Evolutionary conservation across 2,329 filamentous ascomycete species (phyloP), one percentile per base, ranked within the genome.

Genomic region (Apiospora aurea): DNA sequence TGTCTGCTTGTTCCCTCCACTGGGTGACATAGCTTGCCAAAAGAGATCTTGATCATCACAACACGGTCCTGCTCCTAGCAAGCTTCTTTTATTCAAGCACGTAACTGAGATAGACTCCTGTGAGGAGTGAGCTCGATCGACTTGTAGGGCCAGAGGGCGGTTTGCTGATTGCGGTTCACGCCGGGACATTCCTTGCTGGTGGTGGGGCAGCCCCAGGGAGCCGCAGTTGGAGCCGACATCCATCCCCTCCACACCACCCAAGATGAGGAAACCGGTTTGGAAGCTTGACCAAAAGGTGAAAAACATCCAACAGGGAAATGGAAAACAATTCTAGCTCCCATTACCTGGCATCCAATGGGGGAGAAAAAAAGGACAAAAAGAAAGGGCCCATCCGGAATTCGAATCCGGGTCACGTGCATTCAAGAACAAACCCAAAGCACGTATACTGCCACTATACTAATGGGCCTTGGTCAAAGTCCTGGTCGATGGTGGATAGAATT

Each of bases 391-490:
- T 46, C 66, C 66, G 66, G 41, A 47, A 68, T 68, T 68, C 66
- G 66, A 68, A 68, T 47, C 41, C 66, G 66, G 66, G 66, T 68
- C 66, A 68, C 66, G 66, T 68, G 66, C 66, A 68, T 29, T 68
- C 47, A 10, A 68, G 66, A 47, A 29, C 24, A 46, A 47, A 68
- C 66, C 66, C 66, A 68, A 68, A 68, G 66, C 66, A 68, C 66
- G 66, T 68, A 68, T 68, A 68, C 66, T 68, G 66, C 66, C 66
- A 68, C 66, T 68, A 68, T 68, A 68, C 66, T 68, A 68, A 46
- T 47, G 66, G 66, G 66, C 66, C 66, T 64, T 41, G 34, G 57
- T 29, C 26, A 29, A 29, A 29, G 26, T 29, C 26, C 29, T 64
- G 29, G 18, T 38, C 6, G 53, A n/a, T 41, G 10, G 41, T 43